Conservation (phyloP, 495 filamentous ascomycete genomes). For the Rostrohypoxylon terebratum region DNA sequence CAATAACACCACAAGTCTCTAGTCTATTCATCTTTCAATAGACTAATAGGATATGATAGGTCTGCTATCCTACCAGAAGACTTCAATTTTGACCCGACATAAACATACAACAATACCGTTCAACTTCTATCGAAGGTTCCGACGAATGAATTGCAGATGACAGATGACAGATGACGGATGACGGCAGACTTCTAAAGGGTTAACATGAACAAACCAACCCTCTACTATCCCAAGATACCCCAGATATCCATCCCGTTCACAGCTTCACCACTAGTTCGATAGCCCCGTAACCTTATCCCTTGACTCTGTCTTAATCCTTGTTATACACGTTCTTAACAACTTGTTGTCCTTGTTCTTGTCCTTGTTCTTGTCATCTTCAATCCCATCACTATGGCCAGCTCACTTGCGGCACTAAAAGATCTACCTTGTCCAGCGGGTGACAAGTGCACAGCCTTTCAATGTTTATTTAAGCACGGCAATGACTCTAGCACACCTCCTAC, state of each 20-base stretch:
- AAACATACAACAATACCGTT: background rate
- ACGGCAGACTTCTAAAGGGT: background rate
- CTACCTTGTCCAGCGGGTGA: constrained; percentile 73
- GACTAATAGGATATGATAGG: background rate
- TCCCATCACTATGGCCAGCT: constrained; percentile 68
- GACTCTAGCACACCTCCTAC: constrained; percentile 15
- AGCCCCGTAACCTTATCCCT: background rate
- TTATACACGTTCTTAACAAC: background rate
- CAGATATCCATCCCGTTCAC: background rate
- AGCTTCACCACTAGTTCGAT: background rate
- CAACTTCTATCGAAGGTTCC: background rate
- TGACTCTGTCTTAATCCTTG: background rate
- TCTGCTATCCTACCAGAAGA: background rate
- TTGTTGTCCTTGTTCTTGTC: background rate
- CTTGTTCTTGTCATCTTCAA: background rate
- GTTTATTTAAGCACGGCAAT: constrained; percentile 58
- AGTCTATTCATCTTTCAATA: background rate
- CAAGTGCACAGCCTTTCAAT: constrained; percentile 54
- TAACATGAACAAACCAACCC: background rate
- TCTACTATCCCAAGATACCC: background rate
- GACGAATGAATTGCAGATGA: background rate
- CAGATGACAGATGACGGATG: background rate
- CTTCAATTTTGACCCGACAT: background rate
- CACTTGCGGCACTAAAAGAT: constrained; percentile 72
- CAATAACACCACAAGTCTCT: background rate